Evolutionary conservation across 225 moss, liverwort and hornwort species (phyloP), one percentile per base, ranked within the genome.

Genomic region (Takakia lepidozioides): DNA sequence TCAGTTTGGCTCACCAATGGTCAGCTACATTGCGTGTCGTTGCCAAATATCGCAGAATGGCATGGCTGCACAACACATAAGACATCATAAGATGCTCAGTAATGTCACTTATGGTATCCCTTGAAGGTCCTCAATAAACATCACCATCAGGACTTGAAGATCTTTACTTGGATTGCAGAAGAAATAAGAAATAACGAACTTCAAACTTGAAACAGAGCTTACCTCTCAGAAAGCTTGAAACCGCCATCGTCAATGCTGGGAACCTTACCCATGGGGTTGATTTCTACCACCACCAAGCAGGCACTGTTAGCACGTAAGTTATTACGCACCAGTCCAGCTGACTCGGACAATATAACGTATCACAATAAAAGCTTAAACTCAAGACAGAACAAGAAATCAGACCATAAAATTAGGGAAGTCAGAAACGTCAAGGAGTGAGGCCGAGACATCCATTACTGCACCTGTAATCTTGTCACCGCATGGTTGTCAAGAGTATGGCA

Each of bases 11-110:
- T 60, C 37, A 74, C 75, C 66, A 70, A 3, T 75, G 75, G 45
- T 75, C 58, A 11, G 66, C 61, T 25, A 66, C 55, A 13, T 66
- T 61, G 39, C 66, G 62, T 25, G 70, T 70, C 5, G 62, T 66
- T n/a, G 75, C 75, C 62, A 74, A 54, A 57, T 74, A 65, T 32
- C 61, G 65, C 27, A 74, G 38, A 57, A 74, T 74, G 3, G 74
- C 62, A 38, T 62, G 75, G 34, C 70, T 75, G 59, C 51, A 66
- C 8, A n/a, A n/a, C n/a, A n/a, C 34, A 22, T 3, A 25, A 25
- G 2, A 25, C 22, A 46, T 8, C 8, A 46, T 8, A 9, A n/a
- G n/a, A n/a, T n/a, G n/a, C n/a, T n/a, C n/a, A 9, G 19, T 41
- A 41, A 19, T 20, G 20, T 1, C 1, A 7, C n/a, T 41, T 41